A percentile compares a stretch with the other conserved stretches of the same genome.
Conservation (phyloP, 331 rosid species). For the Stylosanthes scabra region DNA sequence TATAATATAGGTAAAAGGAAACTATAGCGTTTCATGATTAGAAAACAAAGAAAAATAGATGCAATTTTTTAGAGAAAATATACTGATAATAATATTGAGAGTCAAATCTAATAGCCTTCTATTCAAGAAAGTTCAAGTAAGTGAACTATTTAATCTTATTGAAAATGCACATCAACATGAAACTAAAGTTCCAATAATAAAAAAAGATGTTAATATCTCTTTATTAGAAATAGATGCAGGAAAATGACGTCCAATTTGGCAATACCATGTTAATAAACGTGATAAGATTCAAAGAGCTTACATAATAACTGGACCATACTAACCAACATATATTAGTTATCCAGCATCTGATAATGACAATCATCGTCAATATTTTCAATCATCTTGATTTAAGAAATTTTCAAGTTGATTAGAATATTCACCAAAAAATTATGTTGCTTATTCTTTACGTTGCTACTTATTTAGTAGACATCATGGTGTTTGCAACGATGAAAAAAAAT, state of each 20-base stretch:
- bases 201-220: background rate
- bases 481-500: background rate
- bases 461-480: background rate
- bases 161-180: background rate
- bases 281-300: background rate
- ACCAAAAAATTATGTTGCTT: background rate
- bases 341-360: background rate
- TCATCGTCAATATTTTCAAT: background rate
- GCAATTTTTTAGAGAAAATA: background rate
- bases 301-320: background rate
- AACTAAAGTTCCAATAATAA: background rate
- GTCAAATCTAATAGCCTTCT: too few relatives aligned
- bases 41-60: background rate
- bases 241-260: background rate
- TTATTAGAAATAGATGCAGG: background rate
- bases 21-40: background rate
- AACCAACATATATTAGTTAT: background rate
- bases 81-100: background rate
- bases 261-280: background rate
- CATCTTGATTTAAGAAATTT: conserved; percentile 1
- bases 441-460: background rate
- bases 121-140: background rate
- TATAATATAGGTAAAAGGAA: background rate
- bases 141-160: background rate
- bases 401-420: background rate